These are phyloP conservation scores for Candida ficus DNA, from an alignment of 805 yeast genomes.

Conservation along the genomic window DNA sequence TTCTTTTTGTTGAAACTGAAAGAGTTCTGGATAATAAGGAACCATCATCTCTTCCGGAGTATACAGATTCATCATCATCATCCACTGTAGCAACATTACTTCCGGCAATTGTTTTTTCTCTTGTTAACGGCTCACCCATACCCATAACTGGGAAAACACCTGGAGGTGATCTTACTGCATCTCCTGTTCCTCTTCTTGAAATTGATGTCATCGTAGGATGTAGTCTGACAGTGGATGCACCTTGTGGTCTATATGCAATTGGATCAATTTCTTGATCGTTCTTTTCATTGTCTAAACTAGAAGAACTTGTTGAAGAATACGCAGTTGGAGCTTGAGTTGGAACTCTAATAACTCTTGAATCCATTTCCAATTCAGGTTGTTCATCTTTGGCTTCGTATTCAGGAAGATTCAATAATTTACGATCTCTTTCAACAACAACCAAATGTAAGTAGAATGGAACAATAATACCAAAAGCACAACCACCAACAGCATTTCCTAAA, in stretches of 20 bases:
- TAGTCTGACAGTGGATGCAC: neutral
- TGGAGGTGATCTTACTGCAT: slow-evolving; percentile 48
- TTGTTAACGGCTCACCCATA: slow-evolving; percentile 60
- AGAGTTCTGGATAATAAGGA: slow-evolving; percentile 12
- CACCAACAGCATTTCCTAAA: slow-evolving; percentile 79
- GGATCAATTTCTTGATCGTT: slow-evolving; percentile 15
- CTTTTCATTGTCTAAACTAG: slow-evolving; percentile 4
- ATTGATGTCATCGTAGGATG: slow-evolving; percentile 8
- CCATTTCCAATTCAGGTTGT: slow-evolving; percentile 72
- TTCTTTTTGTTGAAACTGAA: slow-evolving; percentile 8
- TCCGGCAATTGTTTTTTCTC: slow-evolving; percentile 54
- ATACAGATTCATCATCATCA: slow-evolving; percentile 1
- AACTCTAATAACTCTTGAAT: slow-evolving; percentile 69
- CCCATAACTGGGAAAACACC: slow-evolving; percentile 80
- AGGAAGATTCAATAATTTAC: slow-evolving; percentile 56
- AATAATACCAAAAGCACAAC: slow-evolving; percentile 55
- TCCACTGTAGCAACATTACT: slow-evolving; percentile 15
- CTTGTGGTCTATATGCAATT: slow-evolving; percentile 15
- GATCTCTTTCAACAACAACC: slow-evolving; percentile 67
- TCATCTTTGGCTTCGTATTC: slow-evolving; percentile 69
- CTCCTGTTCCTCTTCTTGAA: slow-evolving; percentile 8
- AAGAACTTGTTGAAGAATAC: neutral
- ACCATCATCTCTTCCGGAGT: slow-evolving; percentile 7
- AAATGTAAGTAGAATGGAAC: slow-evolving; percentile 73
- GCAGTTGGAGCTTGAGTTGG: slow-evolving; percentile 14